Evolutionary conservation across 1,284 basidiomycete genomes (phyloP).

Genomic region (Xerocomus nothofagi): DNA sequence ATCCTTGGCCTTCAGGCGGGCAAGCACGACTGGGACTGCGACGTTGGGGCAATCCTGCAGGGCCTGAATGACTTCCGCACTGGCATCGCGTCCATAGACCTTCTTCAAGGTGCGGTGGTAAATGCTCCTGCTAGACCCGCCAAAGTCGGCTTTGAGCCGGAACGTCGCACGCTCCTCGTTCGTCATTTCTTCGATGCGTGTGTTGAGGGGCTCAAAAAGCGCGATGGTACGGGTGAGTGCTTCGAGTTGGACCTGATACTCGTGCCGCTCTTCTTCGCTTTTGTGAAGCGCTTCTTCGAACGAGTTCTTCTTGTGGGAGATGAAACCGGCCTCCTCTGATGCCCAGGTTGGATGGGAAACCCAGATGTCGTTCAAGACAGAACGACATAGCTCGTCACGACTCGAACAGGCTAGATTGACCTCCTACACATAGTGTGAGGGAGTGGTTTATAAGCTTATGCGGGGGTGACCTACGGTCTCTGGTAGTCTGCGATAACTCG

Average conservation of each 20-base stretch:
- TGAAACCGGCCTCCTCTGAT: constrained; percentile 93
- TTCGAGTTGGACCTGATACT: constrained; percentile 97
- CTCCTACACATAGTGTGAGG: constrained; percentile 57
- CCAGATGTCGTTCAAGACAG: constrained; percentile 95
- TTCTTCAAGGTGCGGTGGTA: constrained; percentile 96
- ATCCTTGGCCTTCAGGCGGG: constrained; percentile 91
- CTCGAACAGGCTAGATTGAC: constrained; percentile 90
- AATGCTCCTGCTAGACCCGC: constrained; percentile 84
- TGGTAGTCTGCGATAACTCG: constrained; percentile 91
- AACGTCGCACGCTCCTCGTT: constrained; percentile 84
- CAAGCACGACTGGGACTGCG: constrained; percentile 90
- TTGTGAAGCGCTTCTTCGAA: constrained; percentile 97
- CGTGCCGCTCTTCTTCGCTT: constrained; percentile 97
- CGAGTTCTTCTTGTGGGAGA: constrained; percentile 95
- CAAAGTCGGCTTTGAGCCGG: constrained; percentile 86
- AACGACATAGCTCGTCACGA: constrained; percentile 93
- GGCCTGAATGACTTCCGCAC: constrained; percentile 84
- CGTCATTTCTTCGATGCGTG: constrained; percentile 88
- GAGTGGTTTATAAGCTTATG: neutral
- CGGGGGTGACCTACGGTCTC: constrained; percentile 56
- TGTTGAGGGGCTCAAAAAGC: constrained; percentile 86
- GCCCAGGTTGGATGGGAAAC: constrained; percentile 98
- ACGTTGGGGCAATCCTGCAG: constrained; percentile 92
- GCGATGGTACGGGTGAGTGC: constrained; percentile 91
- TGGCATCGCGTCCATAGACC: constrained; percentile 86